phyloP scores from a whole-genome alignment of 306 rosid genomes.

The Acacia confusa region DNA sequence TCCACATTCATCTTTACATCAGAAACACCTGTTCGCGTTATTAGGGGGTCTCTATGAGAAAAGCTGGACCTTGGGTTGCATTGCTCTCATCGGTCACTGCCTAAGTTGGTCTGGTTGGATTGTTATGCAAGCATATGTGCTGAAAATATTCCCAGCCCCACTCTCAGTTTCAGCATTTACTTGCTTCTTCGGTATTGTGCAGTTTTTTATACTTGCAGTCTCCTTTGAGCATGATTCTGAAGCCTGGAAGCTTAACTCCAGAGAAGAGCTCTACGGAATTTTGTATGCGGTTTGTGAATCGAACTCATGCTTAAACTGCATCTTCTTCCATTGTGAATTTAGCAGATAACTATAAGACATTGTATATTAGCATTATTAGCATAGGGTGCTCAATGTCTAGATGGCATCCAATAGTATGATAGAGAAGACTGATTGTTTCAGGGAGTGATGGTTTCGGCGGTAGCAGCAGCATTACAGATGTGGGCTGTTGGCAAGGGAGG shows the following conservation, averaged over 20 bases:
- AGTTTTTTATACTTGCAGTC: constrained; percentile 44
- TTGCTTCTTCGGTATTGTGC: constrained; percentile 55
- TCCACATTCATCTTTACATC: constrained; percentile 37
- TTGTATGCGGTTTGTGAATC: constrained; percentile 57
- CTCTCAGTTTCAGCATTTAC: constrained; percentile 52
- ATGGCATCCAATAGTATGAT: not conserved
- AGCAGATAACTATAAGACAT: not conserved
- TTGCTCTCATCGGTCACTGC: constrained; percentile 61
- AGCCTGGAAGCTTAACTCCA: constrained; percentile 55
- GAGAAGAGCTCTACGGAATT: constrained; percentile 41
- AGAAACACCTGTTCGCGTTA: constrained; percentile 27
- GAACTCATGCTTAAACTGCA: constrained; percentile 7
- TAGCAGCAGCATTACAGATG: constrained; percentile 70
- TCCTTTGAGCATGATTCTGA: constrained; percentile 38
- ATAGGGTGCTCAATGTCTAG: not conserved
- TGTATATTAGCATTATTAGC: constrained; percentile 15
- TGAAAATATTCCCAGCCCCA: constrained; percentile 46
- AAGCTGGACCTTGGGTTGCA: constrained; percentile 68
- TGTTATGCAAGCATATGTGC: constrained; percentile 55
- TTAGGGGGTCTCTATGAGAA: constrained; percentile 48
- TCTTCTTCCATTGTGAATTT: constrained; percentile 5
- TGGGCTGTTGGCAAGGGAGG: constrained; percentile 74
- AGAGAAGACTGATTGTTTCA: constrained; percentile 37
- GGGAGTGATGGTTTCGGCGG: constrained; percentile 73
- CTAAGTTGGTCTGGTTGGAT: constrained; percentile 74